Evolutionary conservation across 2,329 filamentous ascomycete genomes (phyloP), one percentile per base, ranked within the genome.

Genomic region (Ascomycota sp.): DNA sequence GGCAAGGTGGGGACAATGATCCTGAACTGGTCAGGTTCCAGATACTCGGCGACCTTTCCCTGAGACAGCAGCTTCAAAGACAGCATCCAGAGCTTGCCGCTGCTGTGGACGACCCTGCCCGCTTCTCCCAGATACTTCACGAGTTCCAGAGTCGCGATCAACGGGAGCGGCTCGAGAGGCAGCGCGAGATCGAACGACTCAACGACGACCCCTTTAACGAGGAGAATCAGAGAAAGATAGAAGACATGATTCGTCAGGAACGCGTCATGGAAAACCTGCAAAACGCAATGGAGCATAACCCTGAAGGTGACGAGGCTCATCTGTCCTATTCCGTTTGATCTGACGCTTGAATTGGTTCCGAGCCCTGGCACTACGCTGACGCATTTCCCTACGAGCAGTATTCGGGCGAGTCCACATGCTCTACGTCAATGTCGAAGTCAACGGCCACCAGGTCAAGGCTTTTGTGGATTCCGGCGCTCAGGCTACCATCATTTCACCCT

Each of bases 391-490:
- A 6, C 15, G 5, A 21, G 21, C 42, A 93, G 85, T 89, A 20
- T 98, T 98, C 47, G 89, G 82, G 31, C 71, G 79, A 41, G 89
- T 98, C 25, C 83, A 86, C 42, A 89, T 98, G 75, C 69, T 98
- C 28, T 98, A 98, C 53, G 78, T 95, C 41, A 75, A 91, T 46
- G 85, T 93, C 36, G 80, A 91, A 50, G 89, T 98, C 43, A 98
- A 98, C 52, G 77, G 80, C 9, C 69, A 81, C 42, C 80, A 79
- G 33, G 75, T 98, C 43, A 95, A 94, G 59, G 89, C 86, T 3
- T 77, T 98, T 40, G 89, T 98, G 35, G 89, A 98, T 52, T 95
- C 89, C 2, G 89, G 89, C 36, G 89, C 89, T 17, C 89, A 98
- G 56, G 83, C 86, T 19, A 98, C 89, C 30, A 94, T 98, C 58